Base-by-base conservation (phyloP, 2,329 filamentous ascomycete species). In the Penicillium corylophilum region DNA sequence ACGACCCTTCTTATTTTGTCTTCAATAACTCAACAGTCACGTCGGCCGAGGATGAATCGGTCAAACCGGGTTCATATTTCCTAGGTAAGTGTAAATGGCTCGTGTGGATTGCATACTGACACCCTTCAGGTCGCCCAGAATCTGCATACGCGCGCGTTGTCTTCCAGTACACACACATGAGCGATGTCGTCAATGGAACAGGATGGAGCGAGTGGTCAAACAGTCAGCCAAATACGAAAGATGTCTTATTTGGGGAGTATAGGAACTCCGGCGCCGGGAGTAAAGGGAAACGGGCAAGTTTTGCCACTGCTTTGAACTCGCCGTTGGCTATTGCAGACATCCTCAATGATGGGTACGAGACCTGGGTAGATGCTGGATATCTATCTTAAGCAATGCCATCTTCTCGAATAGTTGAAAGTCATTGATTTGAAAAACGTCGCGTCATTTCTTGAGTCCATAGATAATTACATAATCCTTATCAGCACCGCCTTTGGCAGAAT, bases 261-360 rank as follows among this genome's bases (percentile, higher is more conserved):
- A 62, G 66, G 31, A 74, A 74, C 46, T 66, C 53, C 36, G 71
- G 71, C 1, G 66, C 69, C n/a, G 71, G 71, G 26, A 62, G 69
- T 7, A 60, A 31, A 39, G 53, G 38, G 63, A 54, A 18, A 64
- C 67, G 51, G 56, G 72, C 67, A 6, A 54, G 57, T 12, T 75
- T 75, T 46, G 71, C 71, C 2, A 61, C 68, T 9, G 29, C 35
- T 10, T 35, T 46, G 35, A 41, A 35, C 38, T 36, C 40, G 7
- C 36, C 52, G 1, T 51, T 62, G 12, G 13, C 26, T 0, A 42
- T 50, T 28, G 33, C 23, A 20, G 38, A 38, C 6, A 50, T 50
- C 13, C 35, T 50, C 4, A 39, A 44, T 24, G 48, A 50, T 16
- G 15, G 39, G 5, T 22, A 50, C 22, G 33, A 50, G 29, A 42